Percentiles rank a stretch among this genome's conserved stretches.
Conservation (phyloP, 1,284 basidiomycete genomes). For the Xerocomus amazonicus region DNA sequence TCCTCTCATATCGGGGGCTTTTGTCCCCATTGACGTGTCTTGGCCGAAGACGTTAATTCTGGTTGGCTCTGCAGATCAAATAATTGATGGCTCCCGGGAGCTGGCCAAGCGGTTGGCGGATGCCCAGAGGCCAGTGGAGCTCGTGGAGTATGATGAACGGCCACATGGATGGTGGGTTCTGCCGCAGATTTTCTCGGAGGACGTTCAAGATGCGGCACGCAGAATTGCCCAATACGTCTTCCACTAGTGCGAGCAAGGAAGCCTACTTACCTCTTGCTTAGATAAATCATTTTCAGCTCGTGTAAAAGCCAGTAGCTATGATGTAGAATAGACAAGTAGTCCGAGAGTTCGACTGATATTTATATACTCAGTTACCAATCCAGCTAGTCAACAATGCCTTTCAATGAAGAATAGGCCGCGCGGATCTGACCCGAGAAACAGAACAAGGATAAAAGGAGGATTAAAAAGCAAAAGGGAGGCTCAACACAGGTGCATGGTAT, state of each 20-base stretch:
- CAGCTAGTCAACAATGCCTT: slow-evolving; percentile 16
- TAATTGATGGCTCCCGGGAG: slow-evolving; percentile 2
- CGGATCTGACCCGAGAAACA: slow-evolving; percentile 6
- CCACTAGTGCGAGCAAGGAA: no score
- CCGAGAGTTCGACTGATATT: neutral
- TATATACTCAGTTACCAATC: slow-evolving; percentile 16
- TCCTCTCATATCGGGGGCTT: slow-evolving; percentile 20
- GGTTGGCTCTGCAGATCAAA: slow-evolving; percentile 18
- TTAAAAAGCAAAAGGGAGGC: slow-evolving; percentile 1
- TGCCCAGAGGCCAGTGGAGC: slow-evolving; percentile 10
- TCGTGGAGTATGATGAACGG: slow-evolving; percentile 26
- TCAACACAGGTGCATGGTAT: slow-evolving; percentile 21
- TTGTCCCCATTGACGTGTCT: slow-evolving; percentile 13
- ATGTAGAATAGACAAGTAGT: no score
- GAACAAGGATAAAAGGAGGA: slow-evolving; percentile 2
- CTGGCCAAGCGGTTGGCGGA: slow-evolving; percentile 8
- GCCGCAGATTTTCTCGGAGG: slow-evolving; percentile 13
- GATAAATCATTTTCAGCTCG: no score
- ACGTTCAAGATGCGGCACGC: slow-evolving; percentile 11
- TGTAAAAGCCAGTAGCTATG: no score
- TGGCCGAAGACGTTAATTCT: slow-evolving; percentile 29
- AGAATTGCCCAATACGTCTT: slow-evolving; percentile 16
- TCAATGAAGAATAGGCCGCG: neutral
- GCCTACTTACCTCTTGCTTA: no score
- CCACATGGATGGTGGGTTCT: slow-evolving; percentile 26